Base-by-base conservation (phyloP, 805 yeast genomes). In the Saccharomyces kudriavzevii region DNA sequence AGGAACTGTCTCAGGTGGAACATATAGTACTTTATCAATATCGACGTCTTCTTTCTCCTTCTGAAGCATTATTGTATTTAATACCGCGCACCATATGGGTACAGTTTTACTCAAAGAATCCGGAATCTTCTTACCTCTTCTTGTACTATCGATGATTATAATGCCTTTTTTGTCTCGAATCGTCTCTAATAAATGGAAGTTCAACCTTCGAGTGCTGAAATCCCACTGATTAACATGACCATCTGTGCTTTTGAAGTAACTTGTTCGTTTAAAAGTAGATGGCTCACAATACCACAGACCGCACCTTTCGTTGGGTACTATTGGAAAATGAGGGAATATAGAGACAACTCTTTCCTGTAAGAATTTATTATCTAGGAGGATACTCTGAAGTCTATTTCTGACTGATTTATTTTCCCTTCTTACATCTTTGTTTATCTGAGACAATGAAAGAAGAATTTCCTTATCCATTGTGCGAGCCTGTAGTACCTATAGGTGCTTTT, bases 1-100 rank as follows among this genome's bases (percentile, higher is more conserved):
- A 0, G 87, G 76, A 0, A 88, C 81, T 22, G 80, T 73, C n/a
- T 67, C 70, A 0, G 75, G 74, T 0, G 89, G 87, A 11, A 79
- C 70, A 49, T 65, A 68, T 10, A 82, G 65, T 69, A 77, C 73
- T 51, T 73, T 73, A 10, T 58, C 58, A 10, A 49, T 48, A 3
- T 49, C 56, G 2, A 26, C 35, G 8, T 48, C 17, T 3, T 54
- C 60, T 20, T 56, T 58, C 10, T 24, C 30, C 3, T 56, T 61
- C 22, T 74, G 80, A 53, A 76, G 75, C 66, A 82, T 68, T 0
- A 85, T 71, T 40, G 68, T 67, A 62, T 87, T 87, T 20, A 89
- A 54, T 4, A 87, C 89, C 0, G 91, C 87, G 68, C 95, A 87
- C 97, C 97, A 90, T 1, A 89, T 87, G 0, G 97, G 97, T 1